Conservation (phyloP, 768 basidiomycete genomes). For the Agaricus subrufescens region DNA sequence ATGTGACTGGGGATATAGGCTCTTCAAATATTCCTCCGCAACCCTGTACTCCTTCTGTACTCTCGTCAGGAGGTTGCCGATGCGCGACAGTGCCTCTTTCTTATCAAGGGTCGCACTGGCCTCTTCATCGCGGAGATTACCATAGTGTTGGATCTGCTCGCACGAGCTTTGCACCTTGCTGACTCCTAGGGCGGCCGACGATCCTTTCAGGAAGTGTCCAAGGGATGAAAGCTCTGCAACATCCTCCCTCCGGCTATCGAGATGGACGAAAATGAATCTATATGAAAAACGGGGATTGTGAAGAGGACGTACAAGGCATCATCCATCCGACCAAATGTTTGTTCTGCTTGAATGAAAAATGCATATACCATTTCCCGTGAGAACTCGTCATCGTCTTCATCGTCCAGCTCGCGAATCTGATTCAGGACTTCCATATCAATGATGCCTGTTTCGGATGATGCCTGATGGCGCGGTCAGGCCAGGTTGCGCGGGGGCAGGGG, state of each 20-base stretch:
- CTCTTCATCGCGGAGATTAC: conserved; percentile 60
- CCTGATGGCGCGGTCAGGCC: conserved; percentile 7
- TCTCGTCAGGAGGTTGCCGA: conserved; percentile 48
- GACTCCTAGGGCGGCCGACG: conserved; percentile 90
- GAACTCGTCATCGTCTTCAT: conserved; percentile 72
- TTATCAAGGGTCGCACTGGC: conserved; percentile 26
- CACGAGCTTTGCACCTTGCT: conserved; percentile 77
- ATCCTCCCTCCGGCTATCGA: conserved; percentile 49
- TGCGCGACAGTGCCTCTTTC: conserved; percentile 52
- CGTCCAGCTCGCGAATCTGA: conserved; percentile 91
- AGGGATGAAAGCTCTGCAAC: conserved; percentile 62
- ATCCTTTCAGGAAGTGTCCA: conserved; percentile 97
- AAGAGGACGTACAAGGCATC: conserved; percentile 60
- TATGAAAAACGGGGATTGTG: conserved; percentile 8
- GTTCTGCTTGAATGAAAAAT: conserved; percentile 76
- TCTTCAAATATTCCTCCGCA: conserved; percentile 65
- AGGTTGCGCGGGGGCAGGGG: background rate
- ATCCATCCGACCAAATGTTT: conserved; percentile 79
- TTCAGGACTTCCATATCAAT: conserved; percentile 79
- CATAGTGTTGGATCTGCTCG: conserved; percentile 89
- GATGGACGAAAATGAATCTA: conserved; percentile 9
- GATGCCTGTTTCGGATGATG: conserved; percentile 19
- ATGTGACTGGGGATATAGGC: conserved; percentile 25
- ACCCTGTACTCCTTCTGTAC: conserved; percentile 66
- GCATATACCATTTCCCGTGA: conserved; percentile 71